phyloP scores from a whole-genome alignment of 371 early-diverging fungal species.

The Mucor racemosus region DNA sequence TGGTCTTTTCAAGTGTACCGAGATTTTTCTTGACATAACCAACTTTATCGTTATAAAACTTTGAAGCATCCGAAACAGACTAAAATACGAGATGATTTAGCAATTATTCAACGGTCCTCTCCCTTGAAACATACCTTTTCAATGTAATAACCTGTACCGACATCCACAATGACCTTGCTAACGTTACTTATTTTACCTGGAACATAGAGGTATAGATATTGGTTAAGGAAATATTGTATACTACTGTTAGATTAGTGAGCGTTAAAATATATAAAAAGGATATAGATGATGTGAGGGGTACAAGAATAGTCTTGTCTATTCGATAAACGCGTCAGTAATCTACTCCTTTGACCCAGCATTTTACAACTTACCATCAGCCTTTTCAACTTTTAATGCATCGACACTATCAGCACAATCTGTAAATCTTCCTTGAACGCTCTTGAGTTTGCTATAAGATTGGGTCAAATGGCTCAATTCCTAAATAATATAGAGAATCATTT shows the following conservation, averaged over 20 bases:
- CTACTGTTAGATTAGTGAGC: not conserved
- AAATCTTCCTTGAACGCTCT: constrained; percentile 88
- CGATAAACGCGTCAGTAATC: not conserved
- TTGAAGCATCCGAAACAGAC: constrained; percentile 74
- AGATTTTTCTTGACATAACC: constrained; percentile 76
- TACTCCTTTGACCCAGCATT: too few species aligned
- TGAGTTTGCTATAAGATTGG: constrained; percentile 81
- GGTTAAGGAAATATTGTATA: constrained; percentile 25
- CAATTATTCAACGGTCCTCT: not conserved
- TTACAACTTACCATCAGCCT: constrained; percentile 41
- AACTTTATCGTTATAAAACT: constrained; percentile 79
- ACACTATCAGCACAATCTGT: constrained; percentile 78
- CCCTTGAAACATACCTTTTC: constrained; percentile 72
- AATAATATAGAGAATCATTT: not conserved
- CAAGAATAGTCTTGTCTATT: constrained; percentile 73
- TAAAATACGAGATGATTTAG: constrained; percentile 24
- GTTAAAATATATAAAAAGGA: constrained; percentile 36
- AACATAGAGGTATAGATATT: constrained; percentile 78
- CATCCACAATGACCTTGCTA: constrained; percentile 90
- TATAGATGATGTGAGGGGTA: constrained; percentile 76
- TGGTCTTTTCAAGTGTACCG: constrained; percentile 76
- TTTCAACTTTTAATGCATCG: constrained; percentile 42
- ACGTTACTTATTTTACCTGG: constrained; percentile 84
- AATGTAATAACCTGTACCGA: constrained; percentile 95
- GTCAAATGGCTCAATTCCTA: constrained; percentile 88